Evolutionary conservation across 2,329 filamentous ascomycete genomes (phyloP).

Genomic region (Sporothrix luriei): DNA sequence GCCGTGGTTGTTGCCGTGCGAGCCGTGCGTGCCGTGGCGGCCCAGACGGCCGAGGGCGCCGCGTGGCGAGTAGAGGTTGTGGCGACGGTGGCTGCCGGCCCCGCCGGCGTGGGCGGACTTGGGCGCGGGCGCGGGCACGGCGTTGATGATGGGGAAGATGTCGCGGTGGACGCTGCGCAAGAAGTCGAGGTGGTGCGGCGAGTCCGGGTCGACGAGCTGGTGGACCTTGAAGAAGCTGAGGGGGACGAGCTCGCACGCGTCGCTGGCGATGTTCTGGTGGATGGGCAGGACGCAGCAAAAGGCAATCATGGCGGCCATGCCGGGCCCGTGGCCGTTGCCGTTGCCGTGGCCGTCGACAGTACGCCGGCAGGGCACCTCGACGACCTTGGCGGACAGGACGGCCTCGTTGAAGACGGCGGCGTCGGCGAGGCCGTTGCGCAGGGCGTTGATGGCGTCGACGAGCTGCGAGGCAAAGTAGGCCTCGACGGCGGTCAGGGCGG

Average conservation of each 20-base stretch:
- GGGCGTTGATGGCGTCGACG: conserved; percentile 46
- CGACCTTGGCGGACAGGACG: conserved; percentile 48
- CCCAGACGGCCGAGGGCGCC: not conserved
- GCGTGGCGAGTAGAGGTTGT: conserved; percentile 5
- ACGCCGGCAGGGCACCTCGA: conserved; percentile 48
- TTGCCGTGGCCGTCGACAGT: conserved; percentile 28
- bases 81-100: conserved; percentile 1
- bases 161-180: conserved; percentile 31
- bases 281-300: conserved; percentile 56
- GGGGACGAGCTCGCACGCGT: conserved; percentile 53
- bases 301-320: conserved; percentile 42
- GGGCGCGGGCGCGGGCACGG: conserved; percentile 16
- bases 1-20: too few species aligned
- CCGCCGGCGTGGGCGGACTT: not conserved
- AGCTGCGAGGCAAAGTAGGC: conserved; percentile 51
- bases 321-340: conserved; percentile 22
- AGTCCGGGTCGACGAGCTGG: conserved; percentile 32
- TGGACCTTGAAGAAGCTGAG: conserved; percentile 54
- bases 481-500: conserved; percentile 46
- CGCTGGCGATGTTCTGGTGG: conserved; percentile 49
- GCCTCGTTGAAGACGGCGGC: conserved; percentile 50
- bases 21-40: conserved; percentile 18
- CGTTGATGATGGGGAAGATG: conserved; percentile 30
- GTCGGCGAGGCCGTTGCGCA: conserved; percentile 50
- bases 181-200: conserved; percentile 32